Evolutionary conservation across 176 grass and related monocot genomes (phyloP).

Genomic region (Microstegium vimineum): DNA sequence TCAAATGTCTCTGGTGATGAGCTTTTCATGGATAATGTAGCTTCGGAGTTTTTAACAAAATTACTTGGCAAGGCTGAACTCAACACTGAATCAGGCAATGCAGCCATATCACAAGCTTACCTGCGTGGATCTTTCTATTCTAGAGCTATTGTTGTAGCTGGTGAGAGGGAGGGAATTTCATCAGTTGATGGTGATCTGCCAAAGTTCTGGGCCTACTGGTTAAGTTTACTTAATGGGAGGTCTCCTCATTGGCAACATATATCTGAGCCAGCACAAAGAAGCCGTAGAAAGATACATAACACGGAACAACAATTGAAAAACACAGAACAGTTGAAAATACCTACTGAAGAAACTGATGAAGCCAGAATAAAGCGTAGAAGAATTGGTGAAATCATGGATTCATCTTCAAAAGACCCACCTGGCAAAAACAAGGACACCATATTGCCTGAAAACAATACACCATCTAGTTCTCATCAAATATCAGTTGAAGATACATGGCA

Average conservation of each 20-base stretch:
- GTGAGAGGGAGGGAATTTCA: conserved; percentile 65
- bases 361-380: conserved; percentile 57
- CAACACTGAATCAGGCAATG: conserved; percentile 11
- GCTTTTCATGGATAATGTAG: conserved; percentile 45
- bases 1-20: conserved; percentile 37
- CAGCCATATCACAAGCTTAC: conserved; percentile 49
- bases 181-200: conserved; percentile 64
- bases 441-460: conserved; percentile 20
- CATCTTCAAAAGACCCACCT: conserved; percentile 27
- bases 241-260: conserved; percentile 69
- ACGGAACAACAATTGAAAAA: conserved; percentile 40
- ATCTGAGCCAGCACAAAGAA: conserved; percentile 63
- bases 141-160: conserved; percentile 49
- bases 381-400: conserved; percentile 38
- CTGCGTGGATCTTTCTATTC: conserved; percentile 63
- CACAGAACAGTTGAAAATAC: conserved; percentile 33
- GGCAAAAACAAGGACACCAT: conserved; percentile 31
- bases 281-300: conserved; percentile 66
- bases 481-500: conserved; percentile 47
- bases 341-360: conserved; percentile 50
- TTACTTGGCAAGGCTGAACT: conserved; percentile 37
- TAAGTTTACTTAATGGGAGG: conserved; percentile 61
- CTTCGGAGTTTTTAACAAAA: conserved; percentile 42
- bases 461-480: conserved; percentile 33
- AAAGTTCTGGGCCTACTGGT: conserved; percentile 84